Evolutionary conservation across 2,329 filamentous ascomycete genomes (phyloP), one percentile per base, ranked within the genome.

Genomic region (Fusarium scirpi): DNA sequence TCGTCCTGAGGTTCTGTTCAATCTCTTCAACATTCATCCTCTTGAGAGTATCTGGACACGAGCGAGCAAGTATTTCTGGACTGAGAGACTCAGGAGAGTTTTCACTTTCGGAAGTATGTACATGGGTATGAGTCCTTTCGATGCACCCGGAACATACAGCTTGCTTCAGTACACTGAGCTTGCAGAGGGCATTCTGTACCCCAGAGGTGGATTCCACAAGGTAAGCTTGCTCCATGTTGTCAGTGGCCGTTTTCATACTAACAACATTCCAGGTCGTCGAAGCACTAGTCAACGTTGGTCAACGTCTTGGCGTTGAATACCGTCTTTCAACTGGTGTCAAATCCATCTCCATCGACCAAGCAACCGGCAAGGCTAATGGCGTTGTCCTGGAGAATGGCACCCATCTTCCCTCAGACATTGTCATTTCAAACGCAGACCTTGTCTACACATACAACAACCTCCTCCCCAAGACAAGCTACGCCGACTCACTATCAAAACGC

Each of bases 51-150:
- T 93, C 18, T 94, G 90, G 82, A 82, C 83, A 9, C 81, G 92
- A 29, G 89, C 90, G 5, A 83, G 86, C 27, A 85, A 85, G 65
- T 93, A 93, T 74, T 94, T 94, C 78, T 86, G 83, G 83, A 90
- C 89, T 0, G 91, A 93, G 75, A 82, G 91, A 61, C 76, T 94
- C 73, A 83, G 91, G 65, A 81, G 91, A 27, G 91, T 91, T 0
- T 94, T 94, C 70, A 93, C 91, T 0, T 94, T 94, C 78, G 91
- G 88, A 24, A 93, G 90, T 72, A 94, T 94, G 91, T 94, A 94
- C 75, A 91, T 94, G 89, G 92, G 92, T 0, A 94, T 94, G 91
- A 90, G 85, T 58, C 92, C 92, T 0, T 94, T 91, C 76, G 90
- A 92, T 75, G 91, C 92, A 0, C 92, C 91, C 0, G 91, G 89